Evolutionary conservation across 306 rosid species (phyloP).

Genomic region (Acacia melanoxylon): DNA sequence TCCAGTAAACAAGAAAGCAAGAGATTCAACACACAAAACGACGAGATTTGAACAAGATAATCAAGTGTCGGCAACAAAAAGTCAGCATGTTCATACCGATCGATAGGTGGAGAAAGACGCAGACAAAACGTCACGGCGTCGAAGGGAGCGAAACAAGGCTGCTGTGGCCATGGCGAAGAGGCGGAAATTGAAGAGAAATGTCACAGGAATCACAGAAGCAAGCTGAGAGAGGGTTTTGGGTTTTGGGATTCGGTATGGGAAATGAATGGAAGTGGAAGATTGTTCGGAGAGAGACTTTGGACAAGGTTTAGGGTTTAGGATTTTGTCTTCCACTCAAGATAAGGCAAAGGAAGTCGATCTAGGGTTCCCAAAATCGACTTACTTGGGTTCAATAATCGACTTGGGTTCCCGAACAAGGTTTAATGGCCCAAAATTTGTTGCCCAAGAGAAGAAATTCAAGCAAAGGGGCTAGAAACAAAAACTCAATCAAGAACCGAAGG

Average conservation of each 20-base stretch:
- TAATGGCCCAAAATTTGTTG: no score
- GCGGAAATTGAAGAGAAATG: not conserved
- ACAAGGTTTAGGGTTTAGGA: not conserved
- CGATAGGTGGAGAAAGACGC: conserved; percentile 1
- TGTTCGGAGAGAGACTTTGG: not conserved
- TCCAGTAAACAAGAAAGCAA: not conserved
- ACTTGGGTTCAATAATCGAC: no score
- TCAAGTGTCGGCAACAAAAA: not conserved
- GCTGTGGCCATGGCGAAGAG: not conserved
- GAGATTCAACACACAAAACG: not conserved
- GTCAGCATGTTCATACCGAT: not conserved
- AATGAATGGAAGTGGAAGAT: not conserved
- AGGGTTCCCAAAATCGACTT: no score
- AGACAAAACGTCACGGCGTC: not conserved
- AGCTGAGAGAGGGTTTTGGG: not conserved
- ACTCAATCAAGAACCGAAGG: no score
- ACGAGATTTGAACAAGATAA: not conserved
- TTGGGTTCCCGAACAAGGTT: not conserved
- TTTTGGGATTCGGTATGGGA: not conserved
- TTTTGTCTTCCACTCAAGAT: no score
- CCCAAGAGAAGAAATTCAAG: no score
- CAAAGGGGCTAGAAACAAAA: no score
- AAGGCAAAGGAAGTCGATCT: no score
- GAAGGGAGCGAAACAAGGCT: not conserved
- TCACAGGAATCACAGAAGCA: not conserved